Base-by-base conservation (phyloP, 768 basidiomycete species). In the Lactarius akahatsu region DNA sequence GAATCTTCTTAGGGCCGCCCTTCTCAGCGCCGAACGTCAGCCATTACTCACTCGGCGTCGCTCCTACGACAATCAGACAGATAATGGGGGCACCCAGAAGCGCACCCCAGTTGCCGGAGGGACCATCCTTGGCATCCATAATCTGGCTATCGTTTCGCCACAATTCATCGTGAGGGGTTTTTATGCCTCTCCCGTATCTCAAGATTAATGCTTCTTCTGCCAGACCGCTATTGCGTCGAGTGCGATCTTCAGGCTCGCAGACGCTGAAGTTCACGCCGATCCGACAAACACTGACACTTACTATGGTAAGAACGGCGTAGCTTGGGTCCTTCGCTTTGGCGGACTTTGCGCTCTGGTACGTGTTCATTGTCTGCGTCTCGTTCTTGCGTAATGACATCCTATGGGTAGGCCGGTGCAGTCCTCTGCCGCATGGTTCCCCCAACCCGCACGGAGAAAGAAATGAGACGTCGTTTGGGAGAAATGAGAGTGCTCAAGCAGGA, bases 51-150 rank as follows among this genome's bases (percentile, higher is more conserved):
- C 84, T 3, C 83, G 86, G 60, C 80, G 81, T 40, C 84, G 86
- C 20, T 87, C 87, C 18, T 82, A 80, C 65, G 81, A 85, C 43
- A 83, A 82, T 40, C 78, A 84, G 15, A 74, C 74, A 41, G 76
- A 75, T 52, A 70, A 73, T 7, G 78, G 78, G 26, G 75, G 73
- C 34, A 59, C 62, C 38, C 47, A 36, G 11, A 76, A 81, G 32
- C 71, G 76, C 4, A 77, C 81, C 45, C 84, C 86, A 26, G 80
- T 89, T 57, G 89, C 91, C 2, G 95, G 94, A 20, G 95, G 95
- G 10, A 97, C 96, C 1, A 87, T 96, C 45, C 83, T 97, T 50
- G 96, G 96, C 3, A 94, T 98, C 47, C 96, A 98, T 73, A 98
- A 98, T 74, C 81, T 98, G 20, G 92, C 96, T 5, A 94, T 98